Conservation (phyloP, 305 asterid species). For the Andrographis paniculata region DNA sequence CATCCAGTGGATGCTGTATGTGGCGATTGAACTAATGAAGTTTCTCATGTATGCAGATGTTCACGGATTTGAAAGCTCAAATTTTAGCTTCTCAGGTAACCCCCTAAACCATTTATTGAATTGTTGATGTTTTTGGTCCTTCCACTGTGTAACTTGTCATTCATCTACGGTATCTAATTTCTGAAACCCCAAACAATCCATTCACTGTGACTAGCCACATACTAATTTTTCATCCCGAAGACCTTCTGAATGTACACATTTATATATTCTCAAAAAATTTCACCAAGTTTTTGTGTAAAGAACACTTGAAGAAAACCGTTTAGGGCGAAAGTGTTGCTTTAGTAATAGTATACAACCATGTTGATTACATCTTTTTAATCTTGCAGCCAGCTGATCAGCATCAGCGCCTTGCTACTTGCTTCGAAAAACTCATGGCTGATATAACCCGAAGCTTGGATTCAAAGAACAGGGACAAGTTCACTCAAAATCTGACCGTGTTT, state of each 20-base stretch:
- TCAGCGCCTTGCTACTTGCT: conserved; percentile 72
- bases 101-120: background rate
- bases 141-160: background rate
- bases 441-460: conserved; percentile 77
- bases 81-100: conserved; percentile 82
- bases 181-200: no score
- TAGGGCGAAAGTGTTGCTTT: no score
- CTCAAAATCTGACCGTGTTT: conserved; percentile 73
- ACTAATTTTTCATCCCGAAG: no score
- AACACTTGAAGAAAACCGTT: no score
- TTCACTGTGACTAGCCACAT: no score
- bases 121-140: background rate
- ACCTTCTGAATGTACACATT: no score
- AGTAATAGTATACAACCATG: no score
- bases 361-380: conserved; percentile 4
- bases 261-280: no score
- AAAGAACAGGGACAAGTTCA: conserved; percentile 89
- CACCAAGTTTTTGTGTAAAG: no score
- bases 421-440: conserved; percentile 82
- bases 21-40: conserved; percentile 16
- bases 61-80: conserved; percentile 72
- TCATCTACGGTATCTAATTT: no score
- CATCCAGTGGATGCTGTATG: conserved; percentile 12
- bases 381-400: conserved; percentile 85
- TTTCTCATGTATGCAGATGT: conserved; percentile 56